Conservation (phyloP, 805 yeast genomes). For the Alloascoidea africana region DNA sequence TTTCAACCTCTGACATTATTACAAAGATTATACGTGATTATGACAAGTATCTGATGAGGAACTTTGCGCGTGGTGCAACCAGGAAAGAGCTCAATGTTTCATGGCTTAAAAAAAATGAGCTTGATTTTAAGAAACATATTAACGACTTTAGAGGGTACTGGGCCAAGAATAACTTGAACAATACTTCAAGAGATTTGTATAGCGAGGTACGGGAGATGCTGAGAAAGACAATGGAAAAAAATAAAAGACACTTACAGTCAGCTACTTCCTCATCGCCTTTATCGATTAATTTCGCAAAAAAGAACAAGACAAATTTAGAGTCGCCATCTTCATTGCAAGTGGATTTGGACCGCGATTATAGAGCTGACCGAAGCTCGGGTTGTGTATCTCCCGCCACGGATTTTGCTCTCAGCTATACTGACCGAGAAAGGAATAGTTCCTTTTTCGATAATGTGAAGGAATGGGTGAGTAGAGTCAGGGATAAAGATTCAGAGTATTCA, state of each 20-base stretch:
- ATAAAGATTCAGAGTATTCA: background rate
- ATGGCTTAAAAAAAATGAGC: conserved; percentile 94
- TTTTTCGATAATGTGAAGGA: conserved; percentile 17
- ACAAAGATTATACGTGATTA: conserved; percentile 91
- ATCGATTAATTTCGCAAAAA: conserved; percentile 5
- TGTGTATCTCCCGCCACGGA: conserved; percentile 43
- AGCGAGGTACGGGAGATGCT: conserved; percentile 71
- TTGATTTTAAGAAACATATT: conserved; percentile 85
- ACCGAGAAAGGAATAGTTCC: conserved; percentile 4
- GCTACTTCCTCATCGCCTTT: conserved; percentile 4
- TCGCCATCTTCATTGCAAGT: conserved; percentile 11
- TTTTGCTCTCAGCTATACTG: conserved; percentile 44
- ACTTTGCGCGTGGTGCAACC: conserved; percentile 95
- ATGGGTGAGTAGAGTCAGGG: conserved; percentile 12
- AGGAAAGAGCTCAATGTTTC: conserved; percentile 92
- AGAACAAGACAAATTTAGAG: conserved; percentile 13
- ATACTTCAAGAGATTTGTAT: conserved; percentile 68
- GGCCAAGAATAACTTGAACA: conserved; percentile 57
- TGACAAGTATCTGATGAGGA: conserved; percentile 92
- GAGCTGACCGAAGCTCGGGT: conserved; percentile 9
- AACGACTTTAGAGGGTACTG: conserved; percentile 77
- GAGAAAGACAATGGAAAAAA: conserved; percentile 19
- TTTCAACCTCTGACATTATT: conserved; percentile 90
- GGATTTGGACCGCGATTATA: background rate
- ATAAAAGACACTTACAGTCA: conserved; percentile 5